Base-by-base conservation (phyloP, 345 rosid genomes). In the Combretum micranthum region DNA sequence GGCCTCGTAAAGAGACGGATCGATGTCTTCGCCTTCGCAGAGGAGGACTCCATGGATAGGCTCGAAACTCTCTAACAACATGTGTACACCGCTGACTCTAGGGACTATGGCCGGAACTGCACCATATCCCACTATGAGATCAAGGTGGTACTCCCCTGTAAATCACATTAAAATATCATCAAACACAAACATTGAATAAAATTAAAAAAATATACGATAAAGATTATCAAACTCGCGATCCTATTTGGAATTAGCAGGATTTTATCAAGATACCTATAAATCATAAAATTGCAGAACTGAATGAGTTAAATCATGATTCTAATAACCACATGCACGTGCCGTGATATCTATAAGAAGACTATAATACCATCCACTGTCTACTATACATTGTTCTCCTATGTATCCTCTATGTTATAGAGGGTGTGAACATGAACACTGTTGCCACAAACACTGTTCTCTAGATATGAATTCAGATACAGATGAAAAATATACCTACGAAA, bases 41-140 rank as follows among this genome's bases (percentile, higher is more conserved):
- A 86, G 92, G 42, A 90, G 95, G 58, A 90, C 95, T 5, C 97
- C 95, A 49, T 89, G 97, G 79, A 90, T 84, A 4, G 97, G 97
- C 70, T 90, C 84, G 64, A 90, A 90, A 70, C 93, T 87, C 19
- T 84, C 85, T 1, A 90, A 47, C 46, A 90, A 64, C 83, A 72
- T 73, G 65, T 87, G 84, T 51, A 90, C 82, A 4, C 97, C 96
- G 56, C 50, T 78, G 16, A 87, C 96, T 12, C 97, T 74, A 11
- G 95, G 96, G 16, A 90, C 90, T 16, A 90, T 84, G 2, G 78
- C 95, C 1, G 93, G 97, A 0, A 87, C 95, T 14, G 97, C 97
- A 9, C 95, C 95, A 5, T 87, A 70, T 1, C 77, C 52, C 6
- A 87, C 90, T 55, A 90, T 77, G 25, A 90, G 93, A 81, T 87